These are phyloP conservation scores for Phytophthora brassicae DNA, from an alignment of 352 stramenopile genomes.

Conservation along the genomic window DNA sequence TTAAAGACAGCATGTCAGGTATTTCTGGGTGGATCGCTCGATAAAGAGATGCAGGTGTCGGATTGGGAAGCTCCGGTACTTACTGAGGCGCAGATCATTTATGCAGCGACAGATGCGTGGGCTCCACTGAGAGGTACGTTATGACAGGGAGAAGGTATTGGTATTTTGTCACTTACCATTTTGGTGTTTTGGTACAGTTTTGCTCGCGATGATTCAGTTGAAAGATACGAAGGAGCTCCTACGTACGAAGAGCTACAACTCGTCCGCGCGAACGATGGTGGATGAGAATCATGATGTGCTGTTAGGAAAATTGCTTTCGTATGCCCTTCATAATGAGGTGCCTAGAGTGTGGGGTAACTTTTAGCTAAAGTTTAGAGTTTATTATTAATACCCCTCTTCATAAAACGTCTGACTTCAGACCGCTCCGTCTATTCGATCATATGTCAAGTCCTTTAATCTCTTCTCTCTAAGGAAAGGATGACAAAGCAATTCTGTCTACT, in stretches of 20 bases:
- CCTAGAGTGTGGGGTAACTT: constrained; percentile 16
- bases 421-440: too few relatives aligned
- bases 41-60: constrained; percentile 87
- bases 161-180: not conserved
- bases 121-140: constrained; percentile 63
- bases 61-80: constrained; percentile 76
- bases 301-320: constrained; percentile 49
- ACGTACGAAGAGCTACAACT: constrained; percentile 71
- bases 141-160: not conserved
- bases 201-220: constrained; percentile 76
- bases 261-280: constrained; percentile 34
- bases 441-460: too few relatives aligned
- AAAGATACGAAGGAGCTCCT: constrained; percentile 56
- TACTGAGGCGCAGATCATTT: constrained; percentile 72
- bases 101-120: constrained; percentile 83
- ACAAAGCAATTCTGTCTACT: constrained; percentile 72
- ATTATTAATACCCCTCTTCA: too few relatives aligned
- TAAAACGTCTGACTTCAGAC: too few relatives aligned
- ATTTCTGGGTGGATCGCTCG: constrained; percentile 68
- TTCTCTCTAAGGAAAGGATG: constrained; percentile 51
- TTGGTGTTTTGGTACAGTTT: constrained; percentile 44
- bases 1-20: constrained; percentile 75
- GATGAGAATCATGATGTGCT: constrained; percentile 48
- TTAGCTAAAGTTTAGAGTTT: not conserved
- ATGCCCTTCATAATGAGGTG: constrained; percentile 32